These are phyloP conservation scores for Verruconis gallopava DNA, from an alignment of 2,329 filamentous ascomycete genomes.

Conservation along the genomic window DNA sequence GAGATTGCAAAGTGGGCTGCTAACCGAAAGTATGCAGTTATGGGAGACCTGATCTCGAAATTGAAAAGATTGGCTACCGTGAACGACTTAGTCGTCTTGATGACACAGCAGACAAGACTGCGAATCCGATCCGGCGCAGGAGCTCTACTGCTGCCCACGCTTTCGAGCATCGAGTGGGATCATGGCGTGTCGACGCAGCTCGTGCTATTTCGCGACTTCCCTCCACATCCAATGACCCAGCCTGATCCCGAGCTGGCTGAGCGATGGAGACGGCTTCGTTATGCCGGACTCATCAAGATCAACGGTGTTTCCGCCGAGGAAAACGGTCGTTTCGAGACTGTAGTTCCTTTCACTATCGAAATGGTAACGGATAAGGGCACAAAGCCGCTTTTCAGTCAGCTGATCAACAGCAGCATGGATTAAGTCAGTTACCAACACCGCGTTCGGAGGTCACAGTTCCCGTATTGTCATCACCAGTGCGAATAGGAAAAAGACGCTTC, in stretches of 20 bases:
- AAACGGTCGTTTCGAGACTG: constrained; percentile 29
- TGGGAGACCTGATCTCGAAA: constrained; percentile 48
- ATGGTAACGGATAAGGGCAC: constrained; percentile 31
- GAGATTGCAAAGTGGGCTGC: constrained; percentile 37
- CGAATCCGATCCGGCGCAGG: constrained; percentile 54
- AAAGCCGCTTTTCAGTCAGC: constrained; percentile 16
- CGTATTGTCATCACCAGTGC: constrained; percentile 14
- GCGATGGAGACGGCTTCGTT: constrained; percentile 23
- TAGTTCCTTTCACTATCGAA: constrained; percentile 37
- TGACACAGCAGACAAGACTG: constrained; percentile 73
- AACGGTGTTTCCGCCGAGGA: constrained; percentile 27
- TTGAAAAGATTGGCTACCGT: constrained; percentile 62
- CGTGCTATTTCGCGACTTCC: constrained; percentile 64
- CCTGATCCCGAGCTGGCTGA: constrained; percentile 15
- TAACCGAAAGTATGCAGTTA: constrained; percentile 43
- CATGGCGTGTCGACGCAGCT: constrained; percentile 59
- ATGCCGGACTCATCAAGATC: constrained; percentile 32
- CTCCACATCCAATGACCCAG: constrained; percentile 17
- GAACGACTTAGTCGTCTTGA: constrained; percentile 57
- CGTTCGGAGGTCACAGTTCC: background rate
- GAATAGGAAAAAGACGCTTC: constrained; percentile 44
- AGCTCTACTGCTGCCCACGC: constrained; percentile 60
- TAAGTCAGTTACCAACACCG: constrained; percentile 2
- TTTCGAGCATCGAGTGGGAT: constrained; percentile 71
- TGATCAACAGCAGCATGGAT: constrained; percentile 8